Percentiles rank a stretch among this genome's conserved stretches.
These are phyloP conservation scores for Pestalotiopsis sp. DNA, from an alignment of 2,329 filamentous ascomycete genomes.

Conservation along the genomic window DNA sequence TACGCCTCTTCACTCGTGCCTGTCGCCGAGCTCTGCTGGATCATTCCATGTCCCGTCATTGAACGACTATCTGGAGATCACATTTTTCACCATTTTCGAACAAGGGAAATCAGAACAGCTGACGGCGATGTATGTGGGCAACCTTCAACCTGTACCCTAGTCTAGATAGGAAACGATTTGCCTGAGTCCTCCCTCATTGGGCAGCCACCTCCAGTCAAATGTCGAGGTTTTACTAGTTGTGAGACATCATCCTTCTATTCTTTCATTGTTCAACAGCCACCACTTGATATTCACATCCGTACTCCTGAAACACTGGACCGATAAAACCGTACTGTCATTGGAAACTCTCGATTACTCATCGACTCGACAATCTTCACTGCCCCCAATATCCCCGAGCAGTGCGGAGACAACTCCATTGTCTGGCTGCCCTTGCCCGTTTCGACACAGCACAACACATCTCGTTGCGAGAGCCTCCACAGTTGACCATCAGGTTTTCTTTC, in stretches of 20 bases:
- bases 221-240: background rate
- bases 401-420: background rate
- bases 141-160: too few relatives aligned
- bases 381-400: too few relatives aligned
- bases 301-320: background rate
- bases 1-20: background rate
- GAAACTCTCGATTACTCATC: background rate
- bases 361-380: background rate
- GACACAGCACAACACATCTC: background rate
- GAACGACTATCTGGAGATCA: background rate
- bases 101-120: background rate
- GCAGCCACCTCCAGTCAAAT: background rate
- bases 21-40: background rate
- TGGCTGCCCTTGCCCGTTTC: background rate
- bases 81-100: background rate
- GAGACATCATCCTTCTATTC: constrained; percentile 1
- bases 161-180: background rate
- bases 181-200: background rate
- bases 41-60: background rate
- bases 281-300: background rate
- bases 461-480: background rate
- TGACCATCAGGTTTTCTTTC: background rate
- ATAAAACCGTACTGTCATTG: too few relatives aligned
- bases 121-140: background rate
- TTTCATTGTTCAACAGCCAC: constrained; percentile 7